Base-by-base conservation (phyloP, 2,329 filamentous ascomycete species). In the Exophiala calicioides region DNA sequence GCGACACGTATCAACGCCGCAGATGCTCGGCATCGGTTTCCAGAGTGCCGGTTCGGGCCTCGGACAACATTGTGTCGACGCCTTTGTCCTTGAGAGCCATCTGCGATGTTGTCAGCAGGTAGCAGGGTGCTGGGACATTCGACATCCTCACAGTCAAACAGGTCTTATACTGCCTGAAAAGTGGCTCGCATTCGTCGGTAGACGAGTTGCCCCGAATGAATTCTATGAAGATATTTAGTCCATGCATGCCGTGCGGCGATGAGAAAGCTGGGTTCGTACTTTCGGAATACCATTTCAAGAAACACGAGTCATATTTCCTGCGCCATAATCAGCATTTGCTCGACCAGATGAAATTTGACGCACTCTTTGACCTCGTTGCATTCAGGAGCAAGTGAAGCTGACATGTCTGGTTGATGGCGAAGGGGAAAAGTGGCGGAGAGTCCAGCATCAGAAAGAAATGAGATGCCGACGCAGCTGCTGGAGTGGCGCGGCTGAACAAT, bases 231-330 rank as follows among this genome's bases (percentile, higher is more conserved):
- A 38, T 32, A 31, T 30, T 15, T 52, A 54, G 40, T 24, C 27
- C 15, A 39, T 23, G 21, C 26, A 36, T 36, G 12, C 44, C 56
- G 38, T 60, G 58, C 40, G 40, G 30, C 32, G 40, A 15, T 13
- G 38, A 24, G 19, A 24, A 13, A 20, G 39, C n/a, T n/a, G 42
- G 19, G 56, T 21, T 68, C 85, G 49, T 76, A 96, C 93, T 97
- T 71, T 98, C 93, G 65, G 90, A 96, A 69, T 98, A 98, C 93
- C 93, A 98, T 72, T 95, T 97, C 56, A 98, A 74, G 67, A 98
- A 98, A 72, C 93, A 98, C 41, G 86, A 90, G 68, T 98, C 93
- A 66, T 98, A 98, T 60, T 85, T 88, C 67, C 90, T 96, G 52
- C 32, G 43, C n/a, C n/a, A n/a, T n/a, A n/a, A n/a, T n/a, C n/a